Evolutionary conservation across 1,284 basidiomycete genomes (phyloP).

Genomic region (Ganoderma lucidum): DNA sequence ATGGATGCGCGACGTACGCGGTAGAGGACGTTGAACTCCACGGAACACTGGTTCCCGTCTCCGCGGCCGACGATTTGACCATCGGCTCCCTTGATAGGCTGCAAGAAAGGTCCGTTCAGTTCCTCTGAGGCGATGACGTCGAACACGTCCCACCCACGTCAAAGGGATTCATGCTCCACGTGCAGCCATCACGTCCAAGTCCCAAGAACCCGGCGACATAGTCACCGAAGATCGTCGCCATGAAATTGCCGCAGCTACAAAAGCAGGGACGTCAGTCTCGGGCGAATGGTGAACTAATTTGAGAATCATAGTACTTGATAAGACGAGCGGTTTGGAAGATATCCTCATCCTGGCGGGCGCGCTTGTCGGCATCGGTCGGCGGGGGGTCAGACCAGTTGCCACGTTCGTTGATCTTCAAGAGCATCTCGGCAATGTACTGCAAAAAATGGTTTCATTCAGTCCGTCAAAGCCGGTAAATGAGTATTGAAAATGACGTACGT

Average conservation of each 20-base stretch:
- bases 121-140: background rate
- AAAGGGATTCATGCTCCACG: conserved; percentile 71
- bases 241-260: conserved; percentile 52
- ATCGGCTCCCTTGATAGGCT: conserved; percentile 55
- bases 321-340: conserved; percentile 79
- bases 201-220: conserved; percentile 79
- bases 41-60: conserved; percentile 73
- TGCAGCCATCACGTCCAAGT: conserved; percentile 63
- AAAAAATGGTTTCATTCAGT: conserved; percentile 10
- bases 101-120: background rate
- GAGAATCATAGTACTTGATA: conserved; percentile 68
- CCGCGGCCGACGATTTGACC: conserved; percentile 66
- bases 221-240: conserved; percentile 74
- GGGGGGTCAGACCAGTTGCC: conserved; percentile 50
- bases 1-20: conserved; percentile 40
- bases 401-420: conserved; percentile 75
- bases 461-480: background rate
- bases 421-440: conserved; percentile 75
- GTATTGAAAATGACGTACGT: conserved; percentile 52
- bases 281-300: background rate
- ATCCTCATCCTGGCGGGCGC: conserved; percentile 68
- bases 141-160: conserved; percentile 47
- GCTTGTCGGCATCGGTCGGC: conserved; percentile 42
- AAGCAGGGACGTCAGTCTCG: conserved; percentile 10
- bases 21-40: conserved; percentile 82